Evolutionary conservation across 495 filamentous ascomycete genomes (phyloP), one percentile per base, ranked within the genome.

Genomic region (Entonaema liquescens): DNA sequence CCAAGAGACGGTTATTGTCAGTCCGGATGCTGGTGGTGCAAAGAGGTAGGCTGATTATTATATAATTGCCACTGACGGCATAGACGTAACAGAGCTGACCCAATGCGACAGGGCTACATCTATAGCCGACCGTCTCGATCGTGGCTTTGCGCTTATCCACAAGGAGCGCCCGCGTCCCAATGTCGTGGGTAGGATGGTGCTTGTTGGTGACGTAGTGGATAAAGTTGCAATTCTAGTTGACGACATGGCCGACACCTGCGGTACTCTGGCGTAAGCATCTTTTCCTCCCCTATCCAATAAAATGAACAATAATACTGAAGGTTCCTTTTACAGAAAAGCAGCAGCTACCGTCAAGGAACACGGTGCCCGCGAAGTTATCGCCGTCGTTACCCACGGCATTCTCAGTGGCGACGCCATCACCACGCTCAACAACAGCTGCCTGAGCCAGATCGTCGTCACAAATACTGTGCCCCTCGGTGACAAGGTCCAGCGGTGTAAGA

Each of bases 81-180:
- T 26, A 29, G 15, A n/a, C 21, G 40, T 6, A 9, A 50, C 35
- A 9, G 75, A 47, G 4, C 35, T 62, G n/a, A 57, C 53, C 0
- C 28, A n/a, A 0, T 59, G 23, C 44, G 35, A 61, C 53, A 90
- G 94, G 78, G 95, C 95, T 40, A 98, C 95, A n/a, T 93, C 90
- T 8, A 97, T 98, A 63, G 95, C 95, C 59, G 96, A 98, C 79
- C 91, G 93, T 23, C 88, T 99, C 52, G 93, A 98, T 76, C 89
- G 94, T 59, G 92, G 91, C 70, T 99, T 99, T 80, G 95, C 95
- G n/a, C 89, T 99, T 33, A 99, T 99, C 76, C 95, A 98, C 88
- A 98, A 98, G 82, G 95, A 98, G 81, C 93, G 95, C 59, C 91
- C 94, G 0, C 88, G 94, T 23, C 95, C 95, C 59, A 98, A 97